Evolutionary conservation across 768 basidiomycete genomes (phyloP).

Genomic region (Pisolithus albus): DNA sequence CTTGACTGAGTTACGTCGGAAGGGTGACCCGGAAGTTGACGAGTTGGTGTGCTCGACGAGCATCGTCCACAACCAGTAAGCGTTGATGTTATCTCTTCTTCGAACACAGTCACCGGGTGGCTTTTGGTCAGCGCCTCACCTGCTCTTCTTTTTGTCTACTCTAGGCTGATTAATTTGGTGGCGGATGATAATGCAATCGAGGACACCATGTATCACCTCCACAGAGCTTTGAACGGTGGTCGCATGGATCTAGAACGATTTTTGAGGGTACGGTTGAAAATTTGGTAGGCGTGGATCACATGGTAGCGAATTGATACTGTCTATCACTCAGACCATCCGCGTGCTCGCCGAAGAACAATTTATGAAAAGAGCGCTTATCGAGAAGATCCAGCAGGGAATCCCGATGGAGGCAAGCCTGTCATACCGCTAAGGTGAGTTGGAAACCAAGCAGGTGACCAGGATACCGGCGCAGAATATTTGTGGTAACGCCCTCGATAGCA

Average conservation of each 20-base stretch:
- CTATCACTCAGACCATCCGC: slow-evolving; percentile 57
- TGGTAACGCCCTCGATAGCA: slow-evolving; percentile 27
- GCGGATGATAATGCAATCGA: slow-evolving; percentile 99
- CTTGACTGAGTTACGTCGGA: slow-evolving; percentile 68
- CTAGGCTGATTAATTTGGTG: slow-evolving; percentile 88
- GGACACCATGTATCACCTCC: slow-evolving; percentile 96
- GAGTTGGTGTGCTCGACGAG: slow-evolving; percentile 93
- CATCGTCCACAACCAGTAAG: slow-evolving; percentile 94
- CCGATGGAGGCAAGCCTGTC: slow-evolving; percentile 41
- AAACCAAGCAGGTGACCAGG: slow-evolving; percentile 19
- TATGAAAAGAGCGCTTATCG: slow-evolving; percentile 89
- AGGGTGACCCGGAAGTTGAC: slow-evolving; percentile 91
- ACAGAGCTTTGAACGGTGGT: slow-evolving; percentile 84
- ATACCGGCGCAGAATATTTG: slow-evolving; percentile 18
- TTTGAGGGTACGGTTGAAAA: slow-evolving; percentile 58
- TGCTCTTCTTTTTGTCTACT: not conserved
- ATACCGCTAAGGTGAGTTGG: slow-evolving; percentile 30
- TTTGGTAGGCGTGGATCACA: slow-evolving; percentile 12
- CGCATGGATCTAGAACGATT: slow-evolving; percentile 93
- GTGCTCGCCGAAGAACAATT: slow-evolving; percentile 93
- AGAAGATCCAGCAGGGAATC: slow-evolving; percentile 72
- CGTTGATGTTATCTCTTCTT: not conserved
- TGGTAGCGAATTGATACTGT: slow-evolving; percentile 12
- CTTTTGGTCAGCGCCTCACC: slow-evolving; percentile 11
- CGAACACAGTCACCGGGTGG: not conserved